Percentiles rank a stretch among this genome's conserved stretches.
These are phyloP conservation scores for Isatis tinctoria DNA, from an alignment of 345 rosid genomes.

Conservation along the genomic window DNA sequence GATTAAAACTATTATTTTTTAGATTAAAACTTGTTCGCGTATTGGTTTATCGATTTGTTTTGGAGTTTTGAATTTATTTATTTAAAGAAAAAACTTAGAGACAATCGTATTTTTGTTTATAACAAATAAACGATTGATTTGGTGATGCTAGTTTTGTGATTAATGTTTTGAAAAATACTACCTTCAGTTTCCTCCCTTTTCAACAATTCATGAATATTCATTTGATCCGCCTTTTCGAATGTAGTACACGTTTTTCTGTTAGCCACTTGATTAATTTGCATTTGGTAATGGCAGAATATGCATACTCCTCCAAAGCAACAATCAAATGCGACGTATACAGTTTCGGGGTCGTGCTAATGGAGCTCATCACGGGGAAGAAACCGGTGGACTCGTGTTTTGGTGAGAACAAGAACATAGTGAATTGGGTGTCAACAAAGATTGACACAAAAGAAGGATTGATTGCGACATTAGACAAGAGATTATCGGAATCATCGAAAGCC, in stretches of 20 bases:
- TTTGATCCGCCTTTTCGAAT: not conserved
- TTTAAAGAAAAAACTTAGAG: not conserved
- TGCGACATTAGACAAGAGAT: constrained; percentile 60
- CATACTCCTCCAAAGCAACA: constrained; percentile 80
- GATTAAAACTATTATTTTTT: too few species aligned
- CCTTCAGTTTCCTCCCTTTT: not conserved
- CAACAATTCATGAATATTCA: not conserved
- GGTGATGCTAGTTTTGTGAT: not conserved
- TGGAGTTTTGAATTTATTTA: not conserved
- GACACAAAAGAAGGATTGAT: constrained; percentile 70
- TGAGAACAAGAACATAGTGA: constrained; percentile 74
- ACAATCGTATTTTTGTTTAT: not conserved
- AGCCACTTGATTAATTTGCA: not conserved
- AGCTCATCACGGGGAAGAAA: constrained; percentile 79
- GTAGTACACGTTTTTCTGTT: not conserved
- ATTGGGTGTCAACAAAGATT: constrained; percentile 70
- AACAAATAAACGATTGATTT: not conserved
- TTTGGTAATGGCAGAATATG: constrained; percentile 58
- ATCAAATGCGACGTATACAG: constrained; percentile 93
- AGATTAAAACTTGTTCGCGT: not conserved
- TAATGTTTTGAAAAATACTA: not conserved
- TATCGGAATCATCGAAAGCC: constrained; percentile 59
- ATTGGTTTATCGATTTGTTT: not conserved
- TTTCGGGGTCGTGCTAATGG: constrained; percentile 88
- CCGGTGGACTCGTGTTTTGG: constrained; percentile 74